Base-by-base conservation (phyloP, 768 basidiomycete species). In the Leccinum boreale region DNA sequence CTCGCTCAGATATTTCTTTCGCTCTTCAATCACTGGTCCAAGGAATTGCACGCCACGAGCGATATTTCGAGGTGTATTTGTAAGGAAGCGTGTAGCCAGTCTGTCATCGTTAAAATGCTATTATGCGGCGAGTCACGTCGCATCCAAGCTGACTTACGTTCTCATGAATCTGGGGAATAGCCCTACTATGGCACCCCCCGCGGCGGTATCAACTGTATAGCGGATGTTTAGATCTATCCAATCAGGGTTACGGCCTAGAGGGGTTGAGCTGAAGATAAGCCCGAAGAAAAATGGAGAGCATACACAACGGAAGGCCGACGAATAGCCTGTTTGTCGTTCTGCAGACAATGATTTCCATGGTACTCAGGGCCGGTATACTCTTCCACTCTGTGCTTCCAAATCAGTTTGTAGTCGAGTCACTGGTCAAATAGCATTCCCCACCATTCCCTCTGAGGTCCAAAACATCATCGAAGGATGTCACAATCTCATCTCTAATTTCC, bases 401-500 rank as follows among this genome's bases (percentile, higher is more conserved):
- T 51, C 4, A 51, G 6, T 6, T 21, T 11, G 17, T 1, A 7
- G 8, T 9, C 10, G 15, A 51, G 4, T 35, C 42, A 44, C 19
- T 8, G 3, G 11, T 7, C 19, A 6, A 12, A 29, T 15, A 17
- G 3, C 14, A 21, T 2, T 45, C 12, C 60, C 24, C 28, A 66
- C 66, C 69, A 3, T 62, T 26, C 2, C 44, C 55, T 15, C 24
- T 48, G n/a, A 59, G 56, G 53, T 60, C 54, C 31, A 85, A 68
- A 21, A 70, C 59, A 3, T 78, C 78, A 3, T 65, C 62, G 51
- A 82, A 78, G 0, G 81, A 70, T 0, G 66, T 54, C 1, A 65
- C 52, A 12, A 83, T 69, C 63, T 85, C 84, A 17, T 81, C 75
- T 12, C 71, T 72, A 17, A 84, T 62, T 21, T 75, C 73, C 1